A percentile compares a stretch with the other conserved stretches of the same genome.
phyloP scores from a whole-genome alignment of 495 filamentous ascomycete genomes.

The Cudoniella acicularis region DNA sequence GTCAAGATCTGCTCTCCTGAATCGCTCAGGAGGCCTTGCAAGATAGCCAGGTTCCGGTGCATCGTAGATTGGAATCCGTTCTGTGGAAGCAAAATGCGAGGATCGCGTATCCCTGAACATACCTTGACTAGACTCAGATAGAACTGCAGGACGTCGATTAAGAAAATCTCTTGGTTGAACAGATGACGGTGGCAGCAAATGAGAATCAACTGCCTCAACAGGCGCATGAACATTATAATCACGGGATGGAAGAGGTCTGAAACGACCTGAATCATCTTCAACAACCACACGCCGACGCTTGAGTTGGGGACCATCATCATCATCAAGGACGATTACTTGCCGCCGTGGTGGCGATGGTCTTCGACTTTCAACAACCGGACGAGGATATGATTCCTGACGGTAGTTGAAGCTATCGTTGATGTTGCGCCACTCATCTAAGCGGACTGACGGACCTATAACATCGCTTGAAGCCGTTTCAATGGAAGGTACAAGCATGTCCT shows the following conservation, averaged over 20 bases:
- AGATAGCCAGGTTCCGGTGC: slow-evolving; percentile 13
- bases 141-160: slow-evolving; percentile 7
- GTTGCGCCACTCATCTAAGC: slow-evolving; percentile 7
- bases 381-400: slow-evolving; percentile 16
- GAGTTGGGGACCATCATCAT: slow-evolving; percentile 23
- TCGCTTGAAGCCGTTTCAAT: slow-evolving; percentile 36
- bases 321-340: slow-evolving; percentile 21
- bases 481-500: slow-evolving; percentile 38
- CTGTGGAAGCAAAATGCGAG: slow-evolving; percentile 4
- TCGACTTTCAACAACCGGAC: slow-evolving; percentile 11
- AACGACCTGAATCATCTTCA: slow-evolving; percentile 21
- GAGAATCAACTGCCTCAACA: slow-evolving; percentile 21
- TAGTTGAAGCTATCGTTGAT: slow-evolving; percentile 5
- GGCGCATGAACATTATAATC: slow-evolving; percentile 11
- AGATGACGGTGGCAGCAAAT: slow-evolving; percentile 20
- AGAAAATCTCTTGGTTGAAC: slow-evolving; percentile 15
- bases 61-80: slow-evolving; percentile 23
- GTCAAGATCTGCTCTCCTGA: slow-evolving; percentile 12
- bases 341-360: slow-evolving; percentile 11
- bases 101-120: slow-evolving; percentile 12
- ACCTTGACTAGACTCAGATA: slow-evolving; percentile 21
- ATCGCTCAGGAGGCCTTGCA: slow-evolving; percentile 4
- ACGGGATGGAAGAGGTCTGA: slow-evolving; percentile 19
- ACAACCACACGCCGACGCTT: slow-evolving; percentile 26
- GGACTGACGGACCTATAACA: neutral